phyloP scores from a whole-genome alignment of 2,329 filamentous ascomycete genomes.

The Neofusicoccum laricinum region DNA sequence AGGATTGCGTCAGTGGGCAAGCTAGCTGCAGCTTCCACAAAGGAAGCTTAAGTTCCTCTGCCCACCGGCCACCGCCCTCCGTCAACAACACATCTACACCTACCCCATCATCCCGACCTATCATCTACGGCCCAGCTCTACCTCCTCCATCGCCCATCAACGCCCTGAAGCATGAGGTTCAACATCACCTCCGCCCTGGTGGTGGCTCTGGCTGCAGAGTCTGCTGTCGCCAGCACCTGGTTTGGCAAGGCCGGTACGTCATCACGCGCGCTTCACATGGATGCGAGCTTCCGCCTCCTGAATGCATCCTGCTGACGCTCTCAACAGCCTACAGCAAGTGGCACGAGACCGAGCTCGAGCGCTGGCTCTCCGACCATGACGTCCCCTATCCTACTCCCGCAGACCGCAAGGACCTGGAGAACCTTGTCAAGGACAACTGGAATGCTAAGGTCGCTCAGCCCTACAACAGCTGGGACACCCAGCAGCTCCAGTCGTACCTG shows the following conservation, averaged over 20 bases:
- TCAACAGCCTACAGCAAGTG: slow-evolving; percentile 89
- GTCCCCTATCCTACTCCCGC: slow-evolving; percentile 86
- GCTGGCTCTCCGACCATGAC: slow-evolving; percentile 91
- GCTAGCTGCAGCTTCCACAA: slow-evolving; percentile 12
- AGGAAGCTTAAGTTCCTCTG: slow-evolving; percentile 13
- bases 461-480: slow-evolving; percentile 73
- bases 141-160: slow-evolving; percentile 19
- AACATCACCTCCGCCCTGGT: slow-evolving; percentile 65
- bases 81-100: not conserved
- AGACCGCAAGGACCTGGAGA: slow-evolving; percentile 92
- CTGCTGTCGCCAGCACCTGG: slow-evolving; percentile 73
- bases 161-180: slow-evolving; percentile 67
- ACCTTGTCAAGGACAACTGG: slow-evolving; percentile 88
- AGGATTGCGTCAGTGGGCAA: slow-evolving; percentile 11
- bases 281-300: not conserved
- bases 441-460: slow-evolving; percentile 70
- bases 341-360: slow-evolving; percentile 96
- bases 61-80: not conserved
- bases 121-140: not conserved
- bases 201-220: slow-evolving; percentile 68
- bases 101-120: slow-evolving; percentile 14
- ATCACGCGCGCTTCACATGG: not conserved
- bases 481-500: slow-evolving; percentile 66
- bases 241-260: slow-evolving; percentile 77
- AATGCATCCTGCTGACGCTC: slow-evolving; percentile 6